phyloP scores from a whole-genome alignment of 768 basidiomycete species.

The Brasilioporus rufonigricans region DNA sequence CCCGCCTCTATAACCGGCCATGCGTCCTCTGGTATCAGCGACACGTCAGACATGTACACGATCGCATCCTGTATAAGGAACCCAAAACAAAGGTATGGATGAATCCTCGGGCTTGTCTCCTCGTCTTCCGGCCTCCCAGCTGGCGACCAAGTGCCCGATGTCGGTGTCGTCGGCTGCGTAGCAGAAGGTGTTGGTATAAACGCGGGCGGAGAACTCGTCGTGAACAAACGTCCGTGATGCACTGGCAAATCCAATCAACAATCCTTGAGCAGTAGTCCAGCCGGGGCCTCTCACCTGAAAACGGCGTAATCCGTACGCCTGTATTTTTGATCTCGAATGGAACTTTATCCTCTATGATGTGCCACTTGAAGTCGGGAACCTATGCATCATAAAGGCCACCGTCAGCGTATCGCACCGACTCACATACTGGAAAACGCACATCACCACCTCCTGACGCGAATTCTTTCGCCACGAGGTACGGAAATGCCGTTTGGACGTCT shows the following conservation, averaged over 20 bases:
- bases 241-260: constrained; percentile 39
- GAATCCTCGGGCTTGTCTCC: constrained; percentile 26
- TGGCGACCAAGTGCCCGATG: constrained; percentile 30
- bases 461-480: constrained; percentile 76
- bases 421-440: constrained; percentile 37
- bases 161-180: constrained; percentile 38
- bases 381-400: constrained; percentile 28
- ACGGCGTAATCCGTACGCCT: constrained; percentile 61
- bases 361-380: constrained; percentile 84
- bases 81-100: constrained; percentile 66
- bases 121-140: too few species aligned
- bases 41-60: constrained; percentile 82
- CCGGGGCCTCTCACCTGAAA: constrained; percentile 47
- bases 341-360: constrained; percentile 67
- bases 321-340: constrained; percentile 68
- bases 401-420: not conserved
- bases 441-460: constrained; percentile 80
- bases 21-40: constrained; percentile 69
- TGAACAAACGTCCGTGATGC: constrained; percentile 71
- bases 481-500: constrained; percentile 70
- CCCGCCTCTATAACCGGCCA: constrained; percentile 49
- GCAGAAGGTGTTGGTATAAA: constrained; percentile 41
- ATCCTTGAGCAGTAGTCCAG: not conserved
- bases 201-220: constrained; percentile 36
- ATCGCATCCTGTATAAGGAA: constrained; percentile 67